These are phyloP conservation scores for Rubia peregrina DNA, from an alignment of 305 asterid species.

Conservation along the genomic window DNA sequence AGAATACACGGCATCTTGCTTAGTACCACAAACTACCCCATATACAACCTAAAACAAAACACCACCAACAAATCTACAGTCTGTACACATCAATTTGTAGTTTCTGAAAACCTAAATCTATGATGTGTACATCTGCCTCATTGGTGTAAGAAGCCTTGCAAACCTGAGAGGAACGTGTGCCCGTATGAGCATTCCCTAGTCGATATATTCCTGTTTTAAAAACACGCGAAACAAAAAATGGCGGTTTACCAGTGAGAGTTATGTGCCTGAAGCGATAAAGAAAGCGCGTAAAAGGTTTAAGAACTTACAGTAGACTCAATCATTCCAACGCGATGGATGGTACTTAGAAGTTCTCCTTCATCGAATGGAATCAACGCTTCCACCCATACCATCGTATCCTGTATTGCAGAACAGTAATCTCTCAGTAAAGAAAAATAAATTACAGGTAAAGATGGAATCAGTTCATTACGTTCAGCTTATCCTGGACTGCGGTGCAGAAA, in stretches of 20 bases:
- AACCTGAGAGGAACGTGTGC: constrained; percentile 89
- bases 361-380: constrained; percentile 94
- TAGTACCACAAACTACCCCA: background rate
- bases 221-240: background rate
- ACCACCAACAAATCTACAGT: background rate
- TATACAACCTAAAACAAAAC: background rate
- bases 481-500: constrained; percentile 78
- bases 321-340: constrained; percentile 87
- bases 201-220: constrained; percentile 57
- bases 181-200: constrained; percentile 62
- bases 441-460: background rate
- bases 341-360: constrained; percentile 82
- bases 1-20: background rate
- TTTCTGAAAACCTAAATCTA: constrained; percentile 12
- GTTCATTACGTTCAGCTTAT: constrained; percentile 57
- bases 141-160: constrained; percentile 81
- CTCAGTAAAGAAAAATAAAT: no score
- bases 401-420: constrained; percentile 5
- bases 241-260: background rate
- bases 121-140: constrained; percentile 64
- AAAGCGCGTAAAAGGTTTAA: background rate
- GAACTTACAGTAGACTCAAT: constrained; percentile 74
- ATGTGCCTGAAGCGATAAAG: background rate
- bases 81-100: background rate
- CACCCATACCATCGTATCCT: constrained; percentile 96